Evolutionary conservation across 495 filamentous ascomycete genomes (phyloP), one percentile per base, ranked within the genome.

Genomic region (Talaromyces trachyspermus): DNA sequence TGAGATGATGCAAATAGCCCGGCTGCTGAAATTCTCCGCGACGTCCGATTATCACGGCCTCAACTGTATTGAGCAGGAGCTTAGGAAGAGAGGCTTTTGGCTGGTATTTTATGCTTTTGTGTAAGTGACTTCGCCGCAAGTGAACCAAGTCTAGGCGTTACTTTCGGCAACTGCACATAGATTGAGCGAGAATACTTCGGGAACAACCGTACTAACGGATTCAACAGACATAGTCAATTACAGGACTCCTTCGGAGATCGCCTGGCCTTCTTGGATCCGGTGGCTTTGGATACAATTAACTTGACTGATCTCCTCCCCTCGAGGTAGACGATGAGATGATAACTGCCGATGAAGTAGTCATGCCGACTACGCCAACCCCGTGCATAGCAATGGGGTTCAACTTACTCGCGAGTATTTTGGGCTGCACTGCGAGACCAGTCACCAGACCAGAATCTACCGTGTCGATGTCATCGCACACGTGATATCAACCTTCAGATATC

Each of bases 1-100:
- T 11, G 56, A 61, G 38, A 48, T 54, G 1, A 54, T 56, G 49
- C 59, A 61, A 37, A 39, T 61, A 30, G 56, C 55, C 1, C 51
- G 52, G 4, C 38, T 61, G 3, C 40, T 61, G 39, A 55, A 61
- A 30, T 35, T 61, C 9, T 51, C 54, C 25, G 24, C 23, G 0
- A 55, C 51, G 4, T 51, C 53, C 2, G 43, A 51, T 19, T 61
- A 55, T 29, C 39, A 44, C 8, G 56, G 52, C 3, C 45, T 61
- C 2, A 59, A 57, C 38, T 57, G 48, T 24, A 59, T 69, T 11
- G 67, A 69, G 37, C 71, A 60, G 5, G 54, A 71, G 52, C 61
- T 63, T 26, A 65, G 59, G 49, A 75, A 75, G 26, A 59, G 54
- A 23, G 67, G 66, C 1, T 56, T 49, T 49, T 72, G 68, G 50